Evolutionary conservation across 768 basidiomycete species (phyloP).

Genomic region (Coprinopsis marcescibilis): DNA sequence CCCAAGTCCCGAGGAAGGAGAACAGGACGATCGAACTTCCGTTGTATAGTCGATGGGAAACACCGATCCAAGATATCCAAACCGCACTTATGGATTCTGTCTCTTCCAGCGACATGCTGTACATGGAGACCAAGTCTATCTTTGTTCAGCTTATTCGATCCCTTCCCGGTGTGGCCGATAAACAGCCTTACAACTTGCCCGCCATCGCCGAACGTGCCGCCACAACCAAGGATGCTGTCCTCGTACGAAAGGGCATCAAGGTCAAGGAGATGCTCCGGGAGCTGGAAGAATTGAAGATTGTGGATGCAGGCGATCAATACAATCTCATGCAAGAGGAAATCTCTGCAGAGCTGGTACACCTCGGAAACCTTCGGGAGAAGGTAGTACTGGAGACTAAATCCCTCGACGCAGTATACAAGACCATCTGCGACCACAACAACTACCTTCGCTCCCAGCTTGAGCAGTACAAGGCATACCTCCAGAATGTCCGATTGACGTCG

Average conservation of each 20-base stretch:
- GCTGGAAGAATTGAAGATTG: constrained; percentile 83
- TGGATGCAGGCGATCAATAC: constrained; percentile 78
- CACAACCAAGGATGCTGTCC: constrained; percentile 92
- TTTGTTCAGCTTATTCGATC: constrained; percentile 97
- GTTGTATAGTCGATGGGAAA: constrained; percentile 98
- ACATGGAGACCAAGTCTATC: constrained; percentile 99
- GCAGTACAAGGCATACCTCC: constrained; percentile 98
- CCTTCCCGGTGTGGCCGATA: constrained; percentile 77
- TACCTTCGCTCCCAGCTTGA: constrained; percentile 94
- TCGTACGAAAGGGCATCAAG: constrained; percentile 97
- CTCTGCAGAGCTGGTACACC: constrained; percentile 87
- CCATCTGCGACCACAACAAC: constrained; percentile 98
- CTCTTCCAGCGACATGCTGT: constrained; percentile 96
- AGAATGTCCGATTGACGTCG: constrained; percentile 91
- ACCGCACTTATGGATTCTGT: constrained; percentile 96
- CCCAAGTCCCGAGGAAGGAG: constrained; percentile 97
- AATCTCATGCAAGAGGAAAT: constrained; percentile 98
- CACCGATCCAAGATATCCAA: constrained; percentile 95
- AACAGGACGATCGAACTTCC: constrained; percentile 90
- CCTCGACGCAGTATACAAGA: constrained; percentile 97
- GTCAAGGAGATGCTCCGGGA: constrained; percentile 99
- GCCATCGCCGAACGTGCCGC: constrained; percentile 92
- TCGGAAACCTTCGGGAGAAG: constrained; percentile 96
- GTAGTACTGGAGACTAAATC: constrained; percentile 88
- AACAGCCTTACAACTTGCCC: constrained; percentile 83